phyloP scores from a whole-genome alignment of 306 rosid species.

The Lithocarpus polystachyus region DNA sequence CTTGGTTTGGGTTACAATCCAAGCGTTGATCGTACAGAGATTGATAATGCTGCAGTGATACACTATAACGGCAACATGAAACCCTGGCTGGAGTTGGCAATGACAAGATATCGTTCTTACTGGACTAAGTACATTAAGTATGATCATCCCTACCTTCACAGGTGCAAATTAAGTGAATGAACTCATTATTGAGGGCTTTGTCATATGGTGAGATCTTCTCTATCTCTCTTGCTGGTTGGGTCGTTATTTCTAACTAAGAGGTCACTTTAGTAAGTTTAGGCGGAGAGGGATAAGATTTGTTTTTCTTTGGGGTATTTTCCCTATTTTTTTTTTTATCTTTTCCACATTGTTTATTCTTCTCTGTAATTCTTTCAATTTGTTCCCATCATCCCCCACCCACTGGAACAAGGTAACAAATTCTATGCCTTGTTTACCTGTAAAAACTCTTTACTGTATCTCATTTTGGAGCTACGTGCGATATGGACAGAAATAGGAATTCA shows the following conservation, averaged over 20 bases:
- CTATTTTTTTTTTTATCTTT: slow-evolving; percentile 18
- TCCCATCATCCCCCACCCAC: slow-evolving; percentile 41
- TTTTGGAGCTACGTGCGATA: slow-evolving; percentile 24
- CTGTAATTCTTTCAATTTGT: slow-evolving; percentile 63
- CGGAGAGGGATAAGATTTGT: slow-evolving; percentile 25
- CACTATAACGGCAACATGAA: slow-evolving; percentile 97
- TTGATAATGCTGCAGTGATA: slow-evolving; percentile 82
- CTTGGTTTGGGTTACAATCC: slow-evolving; percentile 99
- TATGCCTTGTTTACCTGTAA: slow-evolving; percentile 49
- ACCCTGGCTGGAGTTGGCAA: slow-evolving; percentile 91
- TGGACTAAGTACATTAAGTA: slow-evolving; percentile 84
- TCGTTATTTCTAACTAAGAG: slow-evolving; percentile 23
- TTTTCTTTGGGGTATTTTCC: slow-evolving; percentile 11
- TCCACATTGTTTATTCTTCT: slow-evolving; percentile 51
- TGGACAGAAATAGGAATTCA: slow-evolving; percentile 31
- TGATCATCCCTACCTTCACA: slow-evolving; percentile 68
- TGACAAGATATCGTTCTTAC: slow-evolving; percentile 76
- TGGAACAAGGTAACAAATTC: slow-evolving; percentile 41
- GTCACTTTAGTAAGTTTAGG: slow-evolving; percentile 30
- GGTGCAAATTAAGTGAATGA: slow-evolving; percentile 60
- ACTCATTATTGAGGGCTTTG: slow-evolving; percentile 8
- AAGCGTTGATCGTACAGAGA: slow-evolving; percentile 50
- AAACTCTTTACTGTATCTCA: slow-evolving; percentile 35
- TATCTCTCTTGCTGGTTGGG: slow-evolving; percentile 19
- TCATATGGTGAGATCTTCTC: slow-evolving; percentile 7